A percentile compares a stretch with the other conserved stretches of the same genome.
Conservation (phyloP, 192 early-diverging fungal genomes). For the Umbelopsis vinacea region DNA sequence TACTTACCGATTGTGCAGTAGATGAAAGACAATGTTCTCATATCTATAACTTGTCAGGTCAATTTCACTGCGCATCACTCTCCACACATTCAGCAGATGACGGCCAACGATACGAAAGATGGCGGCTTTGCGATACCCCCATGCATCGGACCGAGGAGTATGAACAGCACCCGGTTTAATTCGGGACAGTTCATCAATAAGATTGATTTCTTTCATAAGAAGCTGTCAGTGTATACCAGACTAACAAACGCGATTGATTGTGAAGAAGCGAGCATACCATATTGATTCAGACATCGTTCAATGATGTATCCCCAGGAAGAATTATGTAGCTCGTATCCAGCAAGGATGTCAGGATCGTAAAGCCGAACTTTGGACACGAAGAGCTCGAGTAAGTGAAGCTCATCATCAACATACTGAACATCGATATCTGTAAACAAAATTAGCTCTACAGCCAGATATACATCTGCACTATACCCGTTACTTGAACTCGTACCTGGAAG, state of each 20-base stretch:
- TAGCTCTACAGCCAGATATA: neutral
- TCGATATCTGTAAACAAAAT: slow-evolving; percentile 31
- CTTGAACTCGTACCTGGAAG: neutral
- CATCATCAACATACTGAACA: slow-evolving; percentile 49
- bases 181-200: slow-evolving; percentile 33
- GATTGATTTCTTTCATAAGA: slow-evolving; percentile 28
- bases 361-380: slow-evolving; percentile 59
- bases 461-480: neutral
- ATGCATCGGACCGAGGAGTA: slow-evolving; percentile 36
- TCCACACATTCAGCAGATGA: slow-evolving; percentile 89
- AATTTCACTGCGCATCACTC: slow-evolving; percentile 79
- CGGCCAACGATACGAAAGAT: slow-evolving; percentile 71
- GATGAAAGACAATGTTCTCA: slow-evolving; percentile 72
- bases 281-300: slow-evolving; percentile 50
- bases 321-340: slow-evolving; percentile 86
- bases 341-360: slow-evolving; percentile 85
- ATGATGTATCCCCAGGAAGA: slow-evolving; percentile 91
- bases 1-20: slow-evolving; percentile 70
- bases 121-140: slow-evolving; percentile 68
- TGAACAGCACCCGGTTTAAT: neutral
- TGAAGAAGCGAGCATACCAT: slow-evolving; percentile 50
- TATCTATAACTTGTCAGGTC: slow-evolving; percentile 79
- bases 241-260: slow-evolving; percentile 42
- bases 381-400: slow-evolving; percentile 60
- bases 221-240: slow-evolving; percentile 37